Evolutionary conservation across 2,329 filamentous ascomycete genomes (phyloP), one percentile per base, ranked within the genome.

Genomic region (Nemania bipapillata): DNA sequence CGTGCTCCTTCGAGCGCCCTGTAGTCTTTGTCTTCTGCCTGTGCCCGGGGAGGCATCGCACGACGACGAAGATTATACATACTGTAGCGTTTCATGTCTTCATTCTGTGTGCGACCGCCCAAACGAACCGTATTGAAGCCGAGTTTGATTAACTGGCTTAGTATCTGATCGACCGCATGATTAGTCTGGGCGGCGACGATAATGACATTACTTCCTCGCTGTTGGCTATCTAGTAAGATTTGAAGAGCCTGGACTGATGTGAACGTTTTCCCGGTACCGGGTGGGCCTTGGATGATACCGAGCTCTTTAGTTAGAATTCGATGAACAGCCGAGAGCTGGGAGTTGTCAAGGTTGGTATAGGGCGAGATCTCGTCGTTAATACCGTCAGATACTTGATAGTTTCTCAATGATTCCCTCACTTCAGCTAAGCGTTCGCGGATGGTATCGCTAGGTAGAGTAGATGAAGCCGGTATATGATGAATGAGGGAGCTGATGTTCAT

Each of bases 161-260:
- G 82, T 0, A 97, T 83, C 76, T 97, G 94, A 73, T 97, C 94
- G 0, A 97, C 82, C 0, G 94, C 94, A 79, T 97, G 93, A 67
- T 97, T 97, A 0, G 94, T 97, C 74, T 97, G 93, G 7, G 93
- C 93, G 0, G 93, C 87, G 3, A 97, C 84, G 22, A 97, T 85
- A 32, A 97, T 89, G 0, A 92, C 92, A 8, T 89, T 86, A 65
- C 90, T 88, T 0, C 80, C 82, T 1, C 76, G 74, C 1, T 87
- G 26, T 37, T 73, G 84, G 61, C 91, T 92, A 1, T 84, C 79
- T 0, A 93, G 81, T 61, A 94, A 81, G 1, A 90, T 83, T 54
- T 87, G 88, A 9, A 97, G 78, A 0, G 91, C 91, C 28, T 89
- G 82, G 1, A 95, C 88, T 0, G 93, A 96, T 0, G 94, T 91